Conservation (phyloP, 129 eudicot species). For the Oenanthe sinensis region DNA sequence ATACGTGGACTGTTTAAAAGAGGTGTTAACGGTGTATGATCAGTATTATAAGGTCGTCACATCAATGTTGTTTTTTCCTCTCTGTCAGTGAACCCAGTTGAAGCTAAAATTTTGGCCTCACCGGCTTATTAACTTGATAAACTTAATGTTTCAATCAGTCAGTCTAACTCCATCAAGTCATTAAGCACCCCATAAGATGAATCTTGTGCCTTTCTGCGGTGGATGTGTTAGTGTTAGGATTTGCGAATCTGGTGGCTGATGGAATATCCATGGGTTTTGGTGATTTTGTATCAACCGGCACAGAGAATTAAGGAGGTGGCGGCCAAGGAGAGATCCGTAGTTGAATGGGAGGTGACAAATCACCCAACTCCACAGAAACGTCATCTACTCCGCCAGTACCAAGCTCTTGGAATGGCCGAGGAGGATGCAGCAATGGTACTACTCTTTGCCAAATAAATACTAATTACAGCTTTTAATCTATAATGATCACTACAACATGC, state of each 20-base stretch:
- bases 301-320: slow-evolving; percentile 72
- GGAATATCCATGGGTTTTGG: slow-evolving; percentile 93
- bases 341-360: slow-evolving; percentile 63
- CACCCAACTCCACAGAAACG: slow-evolving; percentile 24
- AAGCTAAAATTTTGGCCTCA: background rate
- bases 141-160: no score
- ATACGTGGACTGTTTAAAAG: background rate
- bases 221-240: slow-evolving; percentile 77
- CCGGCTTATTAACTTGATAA: no score
- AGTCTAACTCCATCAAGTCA: background rate
- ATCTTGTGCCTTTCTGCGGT: slow-evolving; percentile 26
- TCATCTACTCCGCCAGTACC: slow-evolving; percentile 41
- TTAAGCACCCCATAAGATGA: background rate
- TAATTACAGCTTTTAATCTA: background rate
- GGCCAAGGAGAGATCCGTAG: slow-evolving; percentile 49
- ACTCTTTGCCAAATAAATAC: background rate
- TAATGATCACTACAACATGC: background rate
- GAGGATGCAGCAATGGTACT: slow-evolving; percentile 47
- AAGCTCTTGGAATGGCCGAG: slow-evolving; percentile 51
- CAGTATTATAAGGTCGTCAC: background rate
- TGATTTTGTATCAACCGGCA: slow-evolving; percentile 63
- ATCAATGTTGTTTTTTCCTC: background rate
- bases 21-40: background rate
- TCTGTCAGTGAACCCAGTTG: background rate
- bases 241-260: slow-evolving; percentile 78